Evolutionary conservation across 2,329 filamentous ascomycete species (phyloP).

Genomic region (Sclerotinia spermophila): DNA sequence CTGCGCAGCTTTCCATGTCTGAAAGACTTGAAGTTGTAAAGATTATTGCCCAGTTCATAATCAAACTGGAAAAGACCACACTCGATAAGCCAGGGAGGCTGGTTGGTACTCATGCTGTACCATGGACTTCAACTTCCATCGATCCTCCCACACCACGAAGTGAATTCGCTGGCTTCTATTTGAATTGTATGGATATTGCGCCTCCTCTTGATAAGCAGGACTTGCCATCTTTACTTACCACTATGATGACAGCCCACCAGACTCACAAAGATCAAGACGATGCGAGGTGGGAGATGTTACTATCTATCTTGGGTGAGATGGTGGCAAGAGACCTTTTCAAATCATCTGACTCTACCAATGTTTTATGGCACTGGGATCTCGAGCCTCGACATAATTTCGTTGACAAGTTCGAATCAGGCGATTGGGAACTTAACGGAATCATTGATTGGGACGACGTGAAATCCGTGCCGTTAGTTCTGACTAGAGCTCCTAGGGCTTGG

Average conservation of each 20-base stretch:
- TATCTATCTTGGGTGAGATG: background rate
- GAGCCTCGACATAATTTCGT: background rate
- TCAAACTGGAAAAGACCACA: background rate
- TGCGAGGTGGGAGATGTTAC: background rate
- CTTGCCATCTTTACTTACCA: background rate
- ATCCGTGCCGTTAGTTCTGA: background rate
- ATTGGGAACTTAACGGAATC: background rate
- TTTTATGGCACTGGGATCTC: background rate
- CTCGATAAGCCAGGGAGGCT: background rate
- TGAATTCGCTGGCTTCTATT: background rate
- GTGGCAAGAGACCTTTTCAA: background rate
- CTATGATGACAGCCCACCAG: background rate
- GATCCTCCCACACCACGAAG: background rate
- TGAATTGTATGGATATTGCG: fast-evolving
- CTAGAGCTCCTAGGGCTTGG: background rate
- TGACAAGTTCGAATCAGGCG: background rate
- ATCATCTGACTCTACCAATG: background rate
- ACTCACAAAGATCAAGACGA: background rate
- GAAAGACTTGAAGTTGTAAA: background rate
- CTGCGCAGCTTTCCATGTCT: background rate
- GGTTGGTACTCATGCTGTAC: background rate
- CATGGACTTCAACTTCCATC: background rate
- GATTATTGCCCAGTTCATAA: background rate
- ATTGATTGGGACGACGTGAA: background rate
- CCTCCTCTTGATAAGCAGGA: background rate